Evolutionary conservation across 1,139 yeast species (phyloP).

Genomic region (Yamadazyma songkhlaensis): DNA sequence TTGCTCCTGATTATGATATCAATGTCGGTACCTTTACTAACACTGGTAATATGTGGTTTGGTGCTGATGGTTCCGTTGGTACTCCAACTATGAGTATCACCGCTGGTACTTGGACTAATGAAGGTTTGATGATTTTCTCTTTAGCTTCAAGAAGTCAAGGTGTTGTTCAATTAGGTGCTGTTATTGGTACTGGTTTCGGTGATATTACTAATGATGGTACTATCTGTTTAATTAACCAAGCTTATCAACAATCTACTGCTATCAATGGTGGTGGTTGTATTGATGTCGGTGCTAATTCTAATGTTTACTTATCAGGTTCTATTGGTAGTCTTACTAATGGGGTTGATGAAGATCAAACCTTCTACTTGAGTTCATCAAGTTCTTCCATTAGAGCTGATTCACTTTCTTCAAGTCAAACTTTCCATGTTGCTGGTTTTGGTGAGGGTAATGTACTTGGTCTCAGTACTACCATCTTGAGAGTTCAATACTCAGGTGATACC

Average conservation of each 20-base stretch:
- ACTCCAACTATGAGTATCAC: conserved; percentile 18
- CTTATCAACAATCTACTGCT: conserved; percentile 22
- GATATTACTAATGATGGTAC: conserved; percentile 28
- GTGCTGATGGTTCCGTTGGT: conserved; percentile 19
- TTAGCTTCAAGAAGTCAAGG: conserved; percentile 18
- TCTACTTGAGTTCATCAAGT: conserved; percentile 19
- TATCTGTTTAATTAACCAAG: conserved; percentile 26
- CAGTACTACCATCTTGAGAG: conserved; percentile 14
- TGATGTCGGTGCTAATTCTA: conserved; percentile 20
- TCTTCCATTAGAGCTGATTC: conserved; percentile 22
- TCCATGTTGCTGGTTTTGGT: conserved; percentile 31
- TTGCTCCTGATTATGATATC: conserved; percentile 19
- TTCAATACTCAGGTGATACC: conserved; percentile 11
- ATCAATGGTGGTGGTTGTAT: conserved; percentile 30
- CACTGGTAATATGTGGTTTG: conserved; percentile 25
- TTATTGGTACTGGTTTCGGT: neutral
- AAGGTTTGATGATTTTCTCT: conserved; percentile 22
- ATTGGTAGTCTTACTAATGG: conserved; percentile 11
- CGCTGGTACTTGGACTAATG: conserved; percentile 20
- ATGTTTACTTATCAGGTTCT: conserved; percentile 19
- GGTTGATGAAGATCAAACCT: conserved; percentile 16
- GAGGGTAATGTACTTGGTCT: conserved; percentile 26
- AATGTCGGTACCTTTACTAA: conserved; percentile 20
- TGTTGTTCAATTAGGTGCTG: conserved; percentile 17
- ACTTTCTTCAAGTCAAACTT: conserved; percentile 18